Conservation (phyloP, 2,329 filamentous ascomycete genomes). For the Pyrenochaeta sp. region DNA sequence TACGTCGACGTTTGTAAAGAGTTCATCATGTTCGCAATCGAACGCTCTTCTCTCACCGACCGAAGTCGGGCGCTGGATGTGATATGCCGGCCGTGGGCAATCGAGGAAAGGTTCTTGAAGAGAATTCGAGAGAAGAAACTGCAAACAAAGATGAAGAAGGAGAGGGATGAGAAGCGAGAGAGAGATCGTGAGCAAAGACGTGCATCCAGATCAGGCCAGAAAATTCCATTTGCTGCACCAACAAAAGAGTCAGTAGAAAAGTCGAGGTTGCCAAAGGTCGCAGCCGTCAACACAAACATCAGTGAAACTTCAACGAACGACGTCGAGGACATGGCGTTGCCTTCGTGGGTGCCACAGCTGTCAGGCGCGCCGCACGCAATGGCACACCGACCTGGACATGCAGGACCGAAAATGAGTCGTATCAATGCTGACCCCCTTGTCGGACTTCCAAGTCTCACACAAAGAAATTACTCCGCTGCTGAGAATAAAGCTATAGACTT, state of each 20-base stretch:
- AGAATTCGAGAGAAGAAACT: not conserved
- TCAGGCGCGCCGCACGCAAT: constrained; percentile 35
- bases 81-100: constrained; percentile 52
- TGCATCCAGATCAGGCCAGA: not conserved
- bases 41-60: constrained; percentile 17
- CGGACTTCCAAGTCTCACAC: constrained; percentile 31
- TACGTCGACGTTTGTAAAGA: constrained; percentile 46
- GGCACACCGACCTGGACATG: constrained; percentile 24
- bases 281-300: not conserved
- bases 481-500: constrained; percentile 28
- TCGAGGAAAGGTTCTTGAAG: not conserved
- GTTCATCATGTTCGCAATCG: constrained; percentile 48
- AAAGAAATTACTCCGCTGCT: constrained; percentile 44
- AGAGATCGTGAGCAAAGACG: not conserved
- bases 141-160: not conserved
- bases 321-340: constrained; percentile 19
- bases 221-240: not conserved
- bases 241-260: not conserved
- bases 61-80: constrained; percentile 46
- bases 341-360: constrained; percentile 42
- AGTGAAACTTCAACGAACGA: not conserved
- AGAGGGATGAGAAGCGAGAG: not conserved
- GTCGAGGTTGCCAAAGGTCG: too few relatives aligned
- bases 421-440: constrained; percentile 50
- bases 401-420: constrained; percentile 32